Conservation (phyloP, 805 yeast species). For the Saturnispora sekii region DNA sequence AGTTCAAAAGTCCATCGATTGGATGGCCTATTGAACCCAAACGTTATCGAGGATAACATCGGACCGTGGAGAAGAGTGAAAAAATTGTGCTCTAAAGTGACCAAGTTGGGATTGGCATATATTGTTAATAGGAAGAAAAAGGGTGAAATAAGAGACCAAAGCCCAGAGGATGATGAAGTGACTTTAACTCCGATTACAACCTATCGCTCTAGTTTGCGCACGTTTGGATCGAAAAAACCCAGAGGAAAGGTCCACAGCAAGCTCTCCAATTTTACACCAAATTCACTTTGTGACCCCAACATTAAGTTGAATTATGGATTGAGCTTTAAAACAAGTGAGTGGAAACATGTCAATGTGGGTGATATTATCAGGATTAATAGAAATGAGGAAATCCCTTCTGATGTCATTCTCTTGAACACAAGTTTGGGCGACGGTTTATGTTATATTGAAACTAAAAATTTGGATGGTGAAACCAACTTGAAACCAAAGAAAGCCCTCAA, state of each 20-base stretch:
- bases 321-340: slow-evolving; percentile 26
- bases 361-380: slow-evolving; percentile 60
- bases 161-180: slow-evolving; percentile 3
- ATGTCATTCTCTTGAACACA: slow-evolving; percentile 51
- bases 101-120: slow-evolving; percentile 7
- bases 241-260: slow-evolving; percentile 10
- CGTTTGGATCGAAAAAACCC: not conserved
- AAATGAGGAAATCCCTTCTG: slow-evolving; percentile 78
- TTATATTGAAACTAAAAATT: slow-evolving; percentile 56
- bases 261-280: slow-evolving; percentile 19
- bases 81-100: slow-evolving; percentile 35
- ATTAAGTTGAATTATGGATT: slow-evolving; percentile 25
- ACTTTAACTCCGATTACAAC: not conserved
- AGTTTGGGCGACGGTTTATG: slow-evolving; percentile 63
- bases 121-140: slow-evolving; percentile 11
- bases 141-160: not conserved
- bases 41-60: slow-evolving; percentile 45
- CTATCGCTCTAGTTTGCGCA: slow-evolving; percentile 3
- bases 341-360: slow-evolving; percentile 70
- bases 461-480: slow-evolving; percentile 71
- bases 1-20: slow-evolving; percentile 53
- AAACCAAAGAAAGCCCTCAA: slow-evolving; percentile 47
- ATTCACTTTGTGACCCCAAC: slow-evolving; percentile 27
- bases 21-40: slow-evolving; percentile 44
- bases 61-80: slow-evolving; percentile 62